A percentile compares a stretch with the other conserved stretches of the same genome.
phyloP scores from a whole-genome alignment of 345 rosid species.

The Leavenworthia alabamica region DNA sequence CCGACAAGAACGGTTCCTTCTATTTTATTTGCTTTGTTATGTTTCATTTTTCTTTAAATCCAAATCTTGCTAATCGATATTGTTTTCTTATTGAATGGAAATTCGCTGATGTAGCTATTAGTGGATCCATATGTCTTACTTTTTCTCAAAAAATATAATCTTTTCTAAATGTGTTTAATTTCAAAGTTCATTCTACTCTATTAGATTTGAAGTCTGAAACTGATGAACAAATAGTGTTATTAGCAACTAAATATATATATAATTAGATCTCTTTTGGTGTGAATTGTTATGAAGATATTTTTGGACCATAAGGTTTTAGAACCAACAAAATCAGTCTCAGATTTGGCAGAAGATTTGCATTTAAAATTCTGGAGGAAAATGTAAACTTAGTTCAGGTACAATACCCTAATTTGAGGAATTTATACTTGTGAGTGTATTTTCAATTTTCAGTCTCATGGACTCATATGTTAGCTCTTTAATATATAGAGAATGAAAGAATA shows the following conservation, averaged over 20 bases:
- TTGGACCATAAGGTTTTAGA: too few relatives aligned
- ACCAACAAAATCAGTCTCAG: too few relatives aligned
- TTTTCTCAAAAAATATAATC: background rate
- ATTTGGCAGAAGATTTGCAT: too few relatives aligned
- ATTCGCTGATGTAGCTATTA: conserved; percentile 67
- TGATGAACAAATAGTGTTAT: background rate
- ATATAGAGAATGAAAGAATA: too few relatives aligned
- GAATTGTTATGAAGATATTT: background rate
- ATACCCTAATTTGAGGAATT: too few relatives aligned
- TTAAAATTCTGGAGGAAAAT: too few relatives aligned
- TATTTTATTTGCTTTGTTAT: background rate
- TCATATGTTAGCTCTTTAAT: too few relatives aligned
- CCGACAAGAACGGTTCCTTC: conserved; percentile 63
- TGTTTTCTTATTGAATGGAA: conserved; percentile 40
- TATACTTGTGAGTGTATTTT: too few relatives aligned
- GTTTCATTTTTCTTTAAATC: background rate
- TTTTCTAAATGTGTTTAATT: background rate
- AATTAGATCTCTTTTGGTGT: background rate
- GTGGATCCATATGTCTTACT: conserved; percentile 79
- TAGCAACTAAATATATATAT: background rate
- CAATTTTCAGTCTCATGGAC: too few relatives aligned
- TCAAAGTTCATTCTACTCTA: background rate
- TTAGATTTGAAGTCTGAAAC: background rate
- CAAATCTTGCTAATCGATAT: background rate
- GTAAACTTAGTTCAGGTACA: too few relatives aligned